These are phyloP conservation scores for Morella rubra DNA, from an alignment of 306 rosid species.

Conservation along the genomic window DNA sequence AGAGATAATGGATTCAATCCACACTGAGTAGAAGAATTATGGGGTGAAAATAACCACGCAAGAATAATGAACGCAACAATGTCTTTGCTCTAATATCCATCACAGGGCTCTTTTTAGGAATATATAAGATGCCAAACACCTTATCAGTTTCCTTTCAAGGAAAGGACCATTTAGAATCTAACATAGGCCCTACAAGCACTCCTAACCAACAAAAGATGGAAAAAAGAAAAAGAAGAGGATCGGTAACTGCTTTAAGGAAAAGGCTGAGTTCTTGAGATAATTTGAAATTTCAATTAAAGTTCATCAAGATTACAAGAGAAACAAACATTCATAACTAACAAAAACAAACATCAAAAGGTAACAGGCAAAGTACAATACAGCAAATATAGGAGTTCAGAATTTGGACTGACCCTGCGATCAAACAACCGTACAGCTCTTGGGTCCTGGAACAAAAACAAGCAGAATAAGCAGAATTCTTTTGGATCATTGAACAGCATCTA, in stretches of 20 bases:
- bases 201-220: neutral
- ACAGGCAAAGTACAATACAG: neutral
- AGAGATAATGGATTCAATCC: neutral
- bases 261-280: neutral
- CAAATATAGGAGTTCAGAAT: neutral
- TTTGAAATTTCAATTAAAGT: too few species aligned
- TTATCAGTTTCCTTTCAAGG: neutral
- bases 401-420: conserved; percentile 82
- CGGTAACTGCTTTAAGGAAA: neutral
- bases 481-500: neutral
- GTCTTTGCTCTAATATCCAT: neutral
- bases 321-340: neutral
- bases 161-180: neutral
- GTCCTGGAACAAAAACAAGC: conserved; percentile 59
- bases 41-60: neutral
- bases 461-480: conserved; percentile 9
- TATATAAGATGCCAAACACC: neutral
- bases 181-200: neutral
- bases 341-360: neutral
- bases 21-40: neutral
- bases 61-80: neutral
- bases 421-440: conserved; percentile 85
- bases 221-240: neutral
- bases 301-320: neutral
- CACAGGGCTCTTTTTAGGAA: neutral